Conservation (phyloP, 2,329 filamentous ascomycete genomes). For the Alternaria arbusti region DNA sequence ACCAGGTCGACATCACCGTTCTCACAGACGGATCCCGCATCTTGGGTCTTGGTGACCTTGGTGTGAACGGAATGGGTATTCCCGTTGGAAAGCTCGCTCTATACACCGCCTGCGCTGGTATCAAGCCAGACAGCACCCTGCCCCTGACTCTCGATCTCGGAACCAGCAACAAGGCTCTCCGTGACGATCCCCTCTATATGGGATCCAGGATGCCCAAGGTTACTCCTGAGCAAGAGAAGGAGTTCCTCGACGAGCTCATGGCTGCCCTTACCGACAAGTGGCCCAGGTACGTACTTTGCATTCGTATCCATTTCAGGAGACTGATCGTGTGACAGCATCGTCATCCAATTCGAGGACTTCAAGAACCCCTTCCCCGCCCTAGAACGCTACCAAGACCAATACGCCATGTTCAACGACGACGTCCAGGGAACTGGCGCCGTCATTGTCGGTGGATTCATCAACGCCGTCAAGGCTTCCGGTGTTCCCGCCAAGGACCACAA, state of each 20-base stretch:
- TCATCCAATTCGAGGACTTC: slow-evolving; percentile 96
- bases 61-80: slow-evolving; percentile 97
- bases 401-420: slow-evolving; percentile 98
- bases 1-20: slow-evolving; percentile 93
- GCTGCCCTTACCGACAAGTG: slow-evolving; percentile 79
- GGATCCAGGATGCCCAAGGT: slow-evolving; percentile 86
- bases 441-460: slow-evolving; percentile 82
- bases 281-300: slow-evolving; percentile 61
- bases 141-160: slow-evolving; percentile 69
- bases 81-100: slow-evolving; percentile 95
- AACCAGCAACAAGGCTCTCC: slow-evolving; percentile 66
- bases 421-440: slow-evolving; percentile 97
- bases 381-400: slow-evolving; percentile 83
- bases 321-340: slow-evolving; percentile 59
- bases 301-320: slow-evolving; percentile 14
- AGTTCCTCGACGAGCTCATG: slow-evolving; percentile 99
- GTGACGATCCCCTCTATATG: slow-evolving; percentile 88
- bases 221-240: slow-evolving; percentile 76
- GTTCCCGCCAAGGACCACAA: slow-evolving; percentile 88
- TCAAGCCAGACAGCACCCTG: slow-evolving; percentile 75
- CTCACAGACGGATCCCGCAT: slow-evolving; percentile 95
- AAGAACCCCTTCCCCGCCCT: slow-evolving; percentile 97
- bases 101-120: slow-evolving; percentile 94
- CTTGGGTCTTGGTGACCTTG: slow-evolving; percentile 90
- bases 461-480: slow-evolving; percentile 80